Percentiles rank a stretch among this genome's conserved stretches.
phyloP scores from a whole-genome alignment of 2,329 filamentous ascomycete species.

The Arthrobotrys megalospora region DNA sequence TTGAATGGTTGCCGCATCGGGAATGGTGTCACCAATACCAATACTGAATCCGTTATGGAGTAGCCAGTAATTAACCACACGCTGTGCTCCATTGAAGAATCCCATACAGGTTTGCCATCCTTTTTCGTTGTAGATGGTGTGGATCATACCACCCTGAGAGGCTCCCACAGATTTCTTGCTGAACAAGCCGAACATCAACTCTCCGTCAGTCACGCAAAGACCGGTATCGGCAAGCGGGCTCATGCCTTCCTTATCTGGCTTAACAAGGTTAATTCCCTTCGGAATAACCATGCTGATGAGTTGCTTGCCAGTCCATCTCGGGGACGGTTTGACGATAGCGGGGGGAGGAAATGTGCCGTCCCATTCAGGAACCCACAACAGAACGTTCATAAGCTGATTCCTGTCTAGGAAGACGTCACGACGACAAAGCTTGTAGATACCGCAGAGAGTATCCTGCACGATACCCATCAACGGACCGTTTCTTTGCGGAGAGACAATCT shows the following conservation, averaged over 20 bases:
- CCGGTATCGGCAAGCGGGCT: slow-evolving; percentile 81
- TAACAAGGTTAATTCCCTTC: slow-evolving; percentile 82
- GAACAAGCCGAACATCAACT: slow-evolving; percentile 90
- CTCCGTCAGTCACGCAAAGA: slow-evolving; percentile 85
- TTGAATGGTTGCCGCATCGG: slow-evolving; percentile 85
- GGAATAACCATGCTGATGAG: slow-evolving; percentile 95
- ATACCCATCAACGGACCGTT: slow-evolving; percentile 99
- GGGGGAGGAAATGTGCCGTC: slow-evolving; percentile 93
- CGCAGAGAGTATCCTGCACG: slow-evolving; percentile 96
- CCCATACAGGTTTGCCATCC: slow-evolving; percentile 87
- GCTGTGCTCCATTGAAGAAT: slow-evolving; percentile 96
- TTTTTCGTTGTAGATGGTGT: slow-evolving; percentile 96
- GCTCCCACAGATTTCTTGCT: slow-evolving; percentile 97
- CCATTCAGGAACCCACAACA: slow-evolving; percentile 98
- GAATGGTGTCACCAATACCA: slow-evolving; percentile 97
- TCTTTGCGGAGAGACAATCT: slow-evolving; percentile 97
- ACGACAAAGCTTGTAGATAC: slow-evolving; percentile 95
- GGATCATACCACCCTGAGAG: slow-evolving; percentile 88
- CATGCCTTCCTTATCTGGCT: slow-evolving; percentile 73
- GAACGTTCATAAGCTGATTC: slow-evolving; percentile 93
- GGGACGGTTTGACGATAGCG: slow-evolving; percentile 91
- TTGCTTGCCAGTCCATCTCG: slow-evolving; percentile 98
- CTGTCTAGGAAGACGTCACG: slow-evolving; percentile 92
- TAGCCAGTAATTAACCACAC: slow-evolving; percentile 97
- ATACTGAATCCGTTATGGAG: slow-evolving; percentile 97